Base-by-base conservation (phyloP, 352 stramenopile genomes). In the Pythium volutum region DNA sequence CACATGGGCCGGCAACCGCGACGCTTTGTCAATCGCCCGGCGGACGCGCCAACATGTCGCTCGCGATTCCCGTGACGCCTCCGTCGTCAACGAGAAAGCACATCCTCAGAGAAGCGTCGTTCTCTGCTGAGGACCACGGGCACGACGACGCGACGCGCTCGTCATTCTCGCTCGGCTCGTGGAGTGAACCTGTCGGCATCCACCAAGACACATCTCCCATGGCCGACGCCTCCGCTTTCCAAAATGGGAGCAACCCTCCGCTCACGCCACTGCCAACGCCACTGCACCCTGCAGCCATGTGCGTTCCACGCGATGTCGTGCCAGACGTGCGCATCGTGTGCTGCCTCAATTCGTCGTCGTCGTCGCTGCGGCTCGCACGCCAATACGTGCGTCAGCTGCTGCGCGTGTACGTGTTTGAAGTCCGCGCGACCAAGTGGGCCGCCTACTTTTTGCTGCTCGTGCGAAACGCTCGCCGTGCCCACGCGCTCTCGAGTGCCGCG, bases 401-500 rank as follows among this genome's bases (percentile, higher is more conserved):
- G 26, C 69, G 66, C 27, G 69, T 72, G 34, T 73, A 87, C 41
- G 65, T 87, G 45, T 93, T 93, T 48, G 84, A 88, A 67, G 86
- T 93, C 50, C 78, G 81, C 16, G 73, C 79, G 20, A 93, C 84
- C 61, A 89, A 89, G 53, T 93, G 84, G 84, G 84, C 79, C 1
- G 79, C 81, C 18, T 93, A 89, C 55, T 88, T 89, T 56, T 70
- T 93, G 16, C 68, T 75, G 55, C 70, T 93, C 29, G 70, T 91
- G 16, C 69, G 74, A 16, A 57, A 55, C 6, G 79, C 71, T 14
- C 74, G 70, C 6, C 61, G 66, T 3, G 18, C 59, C 15, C 71
- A 69, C 2, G 55, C 56, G 3, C 16, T 90, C 8, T 73, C 67
- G 6, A 53, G 71, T 14, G 55, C 45, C 3, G 72, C 71, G 6